Evolutionary conservation across 208 protist genomes (phyloP), one percentile per base, ranked within the genome.

Genomic region (Leishmania lainsoni): DNA sequence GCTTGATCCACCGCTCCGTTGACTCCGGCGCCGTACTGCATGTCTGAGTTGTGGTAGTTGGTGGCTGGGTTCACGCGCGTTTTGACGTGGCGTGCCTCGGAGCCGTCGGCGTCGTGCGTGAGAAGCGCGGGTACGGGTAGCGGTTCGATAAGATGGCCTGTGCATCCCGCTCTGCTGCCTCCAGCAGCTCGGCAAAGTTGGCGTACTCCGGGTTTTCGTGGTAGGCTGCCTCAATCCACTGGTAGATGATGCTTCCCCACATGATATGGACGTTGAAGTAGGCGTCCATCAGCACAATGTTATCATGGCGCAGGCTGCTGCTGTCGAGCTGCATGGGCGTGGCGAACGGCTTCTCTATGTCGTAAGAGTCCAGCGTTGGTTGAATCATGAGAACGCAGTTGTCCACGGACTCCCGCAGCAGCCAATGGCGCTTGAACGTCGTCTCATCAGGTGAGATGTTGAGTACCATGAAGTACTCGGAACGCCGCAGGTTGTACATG

Each of bases 211-310:
- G 92, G 79, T 99, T 79, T 35, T 99, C 90, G 39, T 99, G 92
- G 80, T 96, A 98, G 51, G 88, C 92, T 9, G 90, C 93, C 78
- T 99, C 94, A 75, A 98, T 95, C 98, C 98, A 99, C 72, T 91
- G 83, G 69, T 94, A 98, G 80, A 99, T 97, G 22, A 89, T 93
- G 61, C 97, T 94, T 65, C 99, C 99, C 91, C 98, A 97, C 93
- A 98, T 99, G 77, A 99, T 95, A 76, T 99, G 90, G 59, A 99
- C 95, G 77, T 99, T 95, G 93, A 99, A 99, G 90, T 98, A 99
- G 26, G 98, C 99, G 88, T 99, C 99, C 84, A 99, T 98, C 5
- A 99, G 89, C 0, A 99, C 93, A 83, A 99, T 99, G 80, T 95
- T 93, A 81, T 99, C 97, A 51, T 87, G 85, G 0, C 88, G 83